Percentiles rank a stretch among this genome's conserved stretches.
Conservation (phyloP, 495 filamentous ascomycete species). For the Penicillium chermesinum region DNA sequence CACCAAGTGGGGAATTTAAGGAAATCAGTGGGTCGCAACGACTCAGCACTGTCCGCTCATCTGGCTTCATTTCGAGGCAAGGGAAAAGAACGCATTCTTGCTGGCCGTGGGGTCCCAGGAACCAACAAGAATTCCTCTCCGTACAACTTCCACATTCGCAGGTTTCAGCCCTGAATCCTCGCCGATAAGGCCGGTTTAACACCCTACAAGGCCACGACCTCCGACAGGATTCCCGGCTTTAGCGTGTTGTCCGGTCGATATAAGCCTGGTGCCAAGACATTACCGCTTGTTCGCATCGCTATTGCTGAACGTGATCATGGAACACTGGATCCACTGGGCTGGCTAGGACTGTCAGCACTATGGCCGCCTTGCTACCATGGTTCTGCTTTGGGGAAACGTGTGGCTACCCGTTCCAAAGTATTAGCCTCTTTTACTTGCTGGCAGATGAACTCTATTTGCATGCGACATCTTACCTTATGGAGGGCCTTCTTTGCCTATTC, state of each 20-base stretch:
- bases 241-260: slow-evolving; percentile 11
- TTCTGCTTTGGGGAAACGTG: not conserved
- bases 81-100: slow-evolving; percentile 23
- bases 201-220: not conserved
- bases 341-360: not conserved
- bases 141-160: not conserved
- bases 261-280: slow-evolving; percentile 26
- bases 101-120: not conserved
- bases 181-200: not conserved
- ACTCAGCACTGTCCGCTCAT: slow-evolving; percentile 20
- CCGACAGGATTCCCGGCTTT: not conserved
- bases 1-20: slow-evolving; percentile 24
- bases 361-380: not conserved
- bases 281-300: slow-evolving; percentile 6
- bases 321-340: slow-evolving; percentile 3
- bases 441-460: not conserved
- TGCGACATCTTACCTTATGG: too few species aligned
- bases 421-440: not conserved
- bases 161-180: not conserved
- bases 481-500: too few species aligned
- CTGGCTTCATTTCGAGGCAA: slow-evolving; percentile 16
- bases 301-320: slow-evolving; percentile 8
- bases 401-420: not conserved
- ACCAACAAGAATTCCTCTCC: not conserved
- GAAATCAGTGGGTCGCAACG: slow-evolving; percentile 26